Percentiles rank a stretch among this genome's conserved stretches.
phyloP scores from a whole-genome alignment of 1,284 basidiomycete species.

The Puccinia horiana region DNA sequence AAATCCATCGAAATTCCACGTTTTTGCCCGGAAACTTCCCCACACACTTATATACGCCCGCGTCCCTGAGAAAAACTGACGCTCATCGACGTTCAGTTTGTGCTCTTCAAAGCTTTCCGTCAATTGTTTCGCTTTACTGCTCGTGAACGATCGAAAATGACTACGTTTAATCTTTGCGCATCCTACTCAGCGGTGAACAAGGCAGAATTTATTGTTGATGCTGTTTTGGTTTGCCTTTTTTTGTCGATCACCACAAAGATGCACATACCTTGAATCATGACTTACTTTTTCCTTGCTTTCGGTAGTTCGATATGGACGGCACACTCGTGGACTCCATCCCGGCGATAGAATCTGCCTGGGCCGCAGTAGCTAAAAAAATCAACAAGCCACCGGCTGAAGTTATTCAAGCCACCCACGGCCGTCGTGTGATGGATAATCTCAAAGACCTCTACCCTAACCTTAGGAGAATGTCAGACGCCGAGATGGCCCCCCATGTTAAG shows the following conservation, averaged over 20 bases:
- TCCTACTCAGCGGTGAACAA: constrained; percentile 52
- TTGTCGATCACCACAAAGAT: neutral
- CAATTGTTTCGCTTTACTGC: neutral
- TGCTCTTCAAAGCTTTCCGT: neutral
- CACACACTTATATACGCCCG: too few species aligned
- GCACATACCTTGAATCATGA: neutral
- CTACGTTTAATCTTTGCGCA: constrained; percentile 32
- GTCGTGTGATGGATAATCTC: constrained; percentile 71
- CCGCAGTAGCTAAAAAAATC: constrained; percentile 71
- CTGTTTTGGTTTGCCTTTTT: constrained; percentile 50
- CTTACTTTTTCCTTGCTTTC: neutral
- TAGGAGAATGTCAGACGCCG: constrained; percentile 61
- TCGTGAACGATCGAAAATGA: neutral
- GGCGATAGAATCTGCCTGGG: constrained; percentile 77
- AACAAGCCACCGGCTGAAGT: constrained; percentile 67
- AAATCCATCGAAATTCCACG: too few species aligned
- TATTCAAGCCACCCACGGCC: constrained; percentile 73
- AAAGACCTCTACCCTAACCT: constrained; percentile 66
- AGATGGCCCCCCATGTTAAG: constrained; percentile 70
- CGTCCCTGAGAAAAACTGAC: too few species aligned
- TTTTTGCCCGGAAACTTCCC: too few species aligned
- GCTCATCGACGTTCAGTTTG: neutral
- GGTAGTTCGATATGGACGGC: constrained; percentile 54
- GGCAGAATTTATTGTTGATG: constrained; percentile 55
- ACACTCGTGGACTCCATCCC: constrained; percentile 74